Evolutionary conservation across 768 basidiomycete genomes (phyloP).

Genomic region (Leccinum fibrillosum): DNA sequence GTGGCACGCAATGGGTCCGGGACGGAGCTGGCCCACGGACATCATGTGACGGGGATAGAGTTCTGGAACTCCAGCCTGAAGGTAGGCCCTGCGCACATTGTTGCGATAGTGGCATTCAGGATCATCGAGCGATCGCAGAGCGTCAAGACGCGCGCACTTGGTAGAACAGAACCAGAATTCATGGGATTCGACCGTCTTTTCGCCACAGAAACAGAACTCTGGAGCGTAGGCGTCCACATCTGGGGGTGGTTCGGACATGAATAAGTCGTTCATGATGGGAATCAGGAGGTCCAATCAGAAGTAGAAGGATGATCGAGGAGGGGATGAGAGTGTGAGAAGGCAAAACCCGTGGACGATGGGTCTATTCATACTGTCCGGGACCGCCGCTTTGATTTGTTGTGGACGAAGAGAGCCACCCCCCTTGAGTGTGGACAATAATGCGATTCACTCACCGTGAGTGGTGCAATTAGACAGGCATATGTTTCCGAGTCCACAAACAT

Average conservation of each 20-base stretch:
- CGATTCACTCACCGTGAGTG: not conserved
- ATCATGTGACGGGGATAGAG: conserved; percentile 8
- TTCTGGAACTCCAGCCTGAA: not conserved
- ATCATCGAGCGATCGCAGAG: conserved; percentile 24
- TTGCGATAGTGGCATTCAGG: conserved; percentile 26
- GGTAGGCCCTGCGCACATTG: conserved; percentile 15
- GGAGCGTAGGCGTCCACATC: conserved; percentile 11
- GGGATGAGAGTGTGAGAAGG: not conserved
- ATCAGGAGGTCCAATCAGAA: not conserved
- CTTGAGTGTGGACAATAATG: conserved; percentile 11
- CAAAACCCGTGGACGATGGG: not conserved
- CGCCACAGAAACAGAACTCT: conserved; percentile 26
- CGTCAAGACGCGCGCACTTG: conserved; percentile 25
- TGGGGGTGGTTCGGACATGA: conserved; percentile 2
- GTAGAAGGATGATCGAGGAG: no score
- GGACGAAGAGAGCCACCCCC: not conserved
- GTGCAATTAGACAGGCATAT: no score
- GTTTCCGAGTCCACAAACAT: conserved; percentile 1
- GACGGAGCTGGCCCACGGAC: conserved; percentile 9
- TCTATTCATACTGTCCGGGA: conserved; percentile 12
- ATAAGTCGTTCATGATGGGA: conserved; percentile 2
- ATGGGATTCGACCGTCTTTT: conserved; percentile 19
- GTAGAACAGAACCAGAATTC: conserved; percentile 30
- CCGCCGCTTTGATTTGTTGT: conserved; percentile 12
- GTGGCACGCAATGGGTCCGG: not conserved